Percentiles rank a stretch among this genome's conserved stretches.
phyloP scores from a whole-genome alignment of 2,329 filamentous ascomycete species.

The Penicillium capsulatum region DNA sequence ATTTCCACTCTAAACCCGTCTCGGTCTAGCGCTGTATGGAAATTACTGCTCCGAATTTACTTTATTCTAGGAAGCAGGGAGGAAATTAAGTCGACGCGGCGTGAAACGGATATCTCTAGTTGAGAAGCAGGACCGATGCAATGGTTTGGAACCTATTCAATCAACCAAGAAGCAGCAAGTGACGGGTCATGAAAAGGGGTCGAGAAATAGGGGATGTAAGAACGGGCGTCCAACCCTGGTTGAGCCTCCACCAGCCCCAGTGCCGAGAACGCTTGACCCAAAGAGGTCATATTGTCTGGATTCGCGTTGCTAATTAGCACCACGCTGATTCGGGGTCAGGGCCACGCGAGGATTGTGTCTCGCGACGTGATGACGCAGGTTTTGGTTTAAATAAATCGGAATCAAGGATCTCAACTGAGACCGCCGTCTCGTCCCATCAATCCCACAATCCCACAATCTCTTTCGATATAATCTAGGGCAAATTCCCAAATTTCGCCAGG shows the following conservation, averaged over 20 bases:
- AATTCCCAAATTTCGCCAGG: conserved; percentile 1
- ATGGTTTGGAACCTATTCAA: too few relatives aligned
- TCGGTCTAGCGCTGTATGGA: conserved; percentile 18
- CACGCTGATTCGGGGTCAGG: conserved; percentile 19
- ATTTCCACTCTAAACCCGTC: conserved; percentile 14
- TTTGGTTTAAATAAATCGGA: too few relatives aligned
- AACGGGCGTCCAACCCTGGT: conserved; percentile 24
- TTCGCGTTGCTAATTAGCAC: conserved; percentile 21
- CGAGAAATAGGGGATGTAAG: conserved; percentile 16
- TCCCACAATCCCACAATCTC: too few relatives aligned
- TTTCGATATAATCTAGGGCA: too few relatives aligned
- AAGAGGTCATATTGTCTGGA: conserved; percentile 24
- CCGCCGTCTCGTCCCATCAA: too few relatives aligned
- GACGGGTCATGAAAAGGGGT: conserved; percentile 14
- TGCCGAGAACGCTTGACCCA: conserved; percentile 14
- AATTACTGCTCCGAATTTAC: conserved; percentile 13
- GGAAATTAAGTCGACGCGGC: neutral
- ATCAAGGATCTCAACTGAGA: too few relatives aligned
- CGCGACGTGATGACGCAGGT: neutral
- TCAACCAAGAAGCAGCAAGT: too few relatives aligned
- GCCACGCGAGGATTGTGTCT: conserved; percentile 10
- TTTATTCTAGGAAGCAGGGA: conserved; percentile 4
- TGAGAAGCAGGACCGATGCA: too few relatives aligned
- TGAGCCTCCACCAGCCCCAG: conserved; percentile 28
- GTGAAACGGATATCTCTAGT: too few relatives aligned